These are phyloP conservation scores for Tulasnella calospora DNA, from an alignment of 768 basidiomycete genomes.

Conservation along the genomic window DNA sequence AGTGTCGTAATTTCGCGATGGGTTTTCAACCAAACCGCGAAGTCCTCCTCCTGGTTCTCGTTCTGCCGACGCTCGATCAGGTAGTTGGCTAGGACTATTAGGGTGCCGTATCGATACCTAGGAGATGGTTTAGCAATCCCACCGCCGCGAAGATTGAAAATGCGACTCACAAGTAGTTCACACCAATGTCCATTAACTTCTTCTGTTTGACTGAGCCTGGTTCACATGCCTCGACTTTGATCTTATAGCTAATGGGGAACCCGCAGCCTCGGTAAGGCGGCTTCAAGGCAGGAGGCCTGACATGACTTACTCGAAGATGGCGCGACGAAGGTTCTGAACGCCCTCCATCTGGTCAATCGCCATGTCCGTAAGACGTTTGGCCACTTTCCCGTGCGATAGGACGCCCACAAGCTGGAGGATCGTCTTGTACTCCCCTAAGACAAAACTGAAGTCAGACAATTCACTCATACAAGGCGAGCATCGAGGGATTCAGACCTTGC, in stretches of 20 bases:
- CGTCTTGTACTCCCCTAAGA: constrained; percentile 91
- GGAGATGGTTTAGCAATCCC: background rate
- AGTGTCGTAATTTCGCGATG: constrained; percentile 63
- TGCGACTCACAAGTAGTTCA: constrained; percentile 77
- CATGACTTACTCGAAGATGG: constrained; percentile 79
- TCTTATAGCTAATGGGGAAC: constrained; percentile 62
- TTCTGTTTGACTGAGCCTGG: constrained; percentile 71
- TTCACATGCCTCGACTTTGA: constrained; percentile 79
- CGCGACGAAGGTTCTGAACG: constrained; percentile 93
- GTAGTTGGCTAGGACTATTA: constrained; percentile 94
- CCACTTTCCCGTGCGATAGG: constrained; percentile 84
- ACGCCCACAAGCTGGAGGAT: constrained; percentile 92
- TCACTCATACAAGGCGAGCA: background rate
- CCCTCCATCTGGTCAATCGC: constrained; percentile 87
- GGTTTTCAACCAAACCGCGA: constrained; percentile 77
- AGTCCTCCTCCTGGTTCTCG: constrained; percentile 42
- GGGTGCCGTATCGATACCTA: constrained; percentile 60
- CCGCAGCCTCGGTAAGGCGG: background rate
- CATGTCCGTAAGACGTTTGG: constrained; percentile 82
- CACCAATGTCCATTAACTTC: constrained; percentile 66
- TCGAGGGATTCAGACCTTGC: constrained; percentile 51
- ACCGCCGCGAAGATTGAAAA: constrained; percentile 31
- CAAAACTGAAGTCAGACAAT: background rate
- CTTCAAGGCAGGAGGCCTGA: background rate
- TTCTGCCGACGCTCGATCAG: constrained; percentile 56